Percentiles rank a stretch among this genome's conserved stretches.
Evolutionary conservation across 1,284 basidiomycete species (phyloP).

Genomic region (Porodaedalea pini): DNA sequence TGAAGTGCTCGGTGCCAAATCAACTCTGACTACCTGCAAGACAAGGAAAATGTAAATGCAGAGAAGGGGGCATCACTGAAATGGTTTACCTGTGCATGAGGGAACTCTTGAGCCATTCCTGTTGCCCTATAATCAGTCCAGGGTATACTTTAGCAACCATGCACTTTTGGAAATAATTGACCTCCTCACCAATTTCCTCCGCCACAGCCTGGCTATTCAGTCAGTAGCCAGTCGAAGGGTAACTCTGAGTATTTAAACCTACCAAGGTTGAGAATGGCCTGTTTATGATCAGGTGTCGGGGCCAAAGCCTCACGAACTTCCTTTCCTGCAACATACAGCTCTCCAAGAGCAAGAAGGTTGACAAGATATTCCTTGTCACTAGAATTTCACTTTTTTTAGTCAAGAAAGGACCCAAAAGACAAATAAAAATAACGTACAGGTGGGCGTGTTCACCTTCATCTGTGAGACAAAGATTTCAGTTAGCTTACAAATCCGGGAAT

Average conservation of each 20-base stretch:
- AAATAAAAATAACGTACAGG: constrained; percentile 6
- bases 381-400: background rate
- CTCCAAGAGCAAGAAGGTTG: constrained; percentile 18
- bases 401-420: background rate
- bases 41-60: background rate
- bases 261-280: constrained; percentile 23
- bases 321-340: constrained; percentile 20
- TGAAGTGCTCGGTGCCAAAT: constrained; percentile 20
- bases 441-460: constrained; percentile 20
- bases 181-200: constrained; percentile 19
- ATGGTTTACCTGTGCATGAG: constrained; percentile 19
- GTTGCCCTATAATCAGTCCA: constrained; percentile 17
- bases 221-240: background rate
- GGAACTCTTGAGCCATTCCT: constrained; percentile 23
- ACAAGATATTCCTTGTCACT: constrained; percentile 23
- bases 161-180: background rate
- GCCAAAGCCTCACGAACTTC: constrained; percentile 21
- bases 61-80: background rate
- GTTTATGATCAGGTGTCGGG: constrained; percentile 16
- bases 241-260: no score
- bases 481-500: background rate
- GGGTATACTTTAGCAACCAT: background rate
- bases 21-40: constrained; percentile 21
- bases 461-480: background rate
- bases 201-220: constrained; percentile 14